A percentile compares a stretch with the other conserved stretches of the same genome.
phyloP scores from a whole-genome alignment of 495 filamentous ascomycete species.

The Pyronema omphalodes region DNA sequence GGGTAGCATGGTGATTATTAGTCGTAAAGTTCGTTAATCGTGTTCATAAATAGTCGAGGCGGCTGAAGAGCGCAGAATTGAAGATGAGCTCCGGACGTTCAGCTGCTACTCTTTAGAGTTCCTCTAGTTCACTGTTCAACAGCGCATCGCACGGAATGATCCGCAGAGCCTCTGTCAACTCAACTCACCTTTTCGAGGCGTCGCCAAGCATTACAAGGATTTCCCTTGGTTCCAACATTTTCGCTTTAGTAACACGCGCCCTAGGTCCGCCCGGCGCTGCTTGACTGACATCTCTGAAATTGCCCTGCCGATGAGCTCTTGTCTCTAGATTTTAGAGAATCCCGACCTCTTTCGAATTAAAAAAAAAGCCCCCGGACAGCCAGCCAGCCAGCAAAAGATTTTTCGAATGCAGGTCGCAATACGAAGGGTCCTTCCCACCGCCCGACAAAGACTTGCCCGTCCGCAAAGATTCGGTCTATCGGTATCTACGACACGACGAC shows the following conservation, averaged over 20 bases:
- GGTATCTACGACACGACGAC: not conserved
- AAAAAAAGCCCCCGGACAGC: not conserved
- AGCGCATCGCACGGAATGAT: no score
- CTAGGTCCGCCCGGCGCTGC: no score
- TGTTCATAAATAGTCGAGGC: not conserved
- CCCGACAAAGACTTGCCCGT: conserved; percentile 12
- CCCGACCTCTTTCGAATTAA: no score
- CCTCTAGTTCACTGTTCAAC: no score
- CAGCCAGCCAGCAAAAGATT: not conserved
- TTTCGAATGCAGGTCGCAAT: conserved; percentile 17
- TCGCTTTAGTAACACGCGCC: no score
- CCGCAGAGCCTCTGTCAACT: no score
- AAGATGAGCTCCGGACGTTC: no score
- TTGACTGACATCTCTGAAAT: not conserved
- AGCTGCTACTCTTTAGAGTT: no score
- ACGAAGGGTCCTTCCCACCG: conserved; percentile 20
- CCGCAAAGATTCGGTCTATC: conserved; percentile 2
- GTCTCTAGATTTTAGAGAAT: no score
- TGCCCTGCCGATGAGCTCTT: not conserved
- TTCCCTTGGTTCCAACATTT: no score
- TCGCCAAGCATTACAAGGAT: no score
- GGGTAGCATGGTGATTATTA: conserved; percentile 16
- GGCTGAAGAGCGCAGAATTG: not conserved
- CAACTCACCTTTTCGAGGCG: no score
- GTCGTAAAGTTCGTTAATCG: not conserved